phyloP scores from a whole-genome alignment of 1,284 basidiomycete species.

The Marasmius sp. region DNA sequence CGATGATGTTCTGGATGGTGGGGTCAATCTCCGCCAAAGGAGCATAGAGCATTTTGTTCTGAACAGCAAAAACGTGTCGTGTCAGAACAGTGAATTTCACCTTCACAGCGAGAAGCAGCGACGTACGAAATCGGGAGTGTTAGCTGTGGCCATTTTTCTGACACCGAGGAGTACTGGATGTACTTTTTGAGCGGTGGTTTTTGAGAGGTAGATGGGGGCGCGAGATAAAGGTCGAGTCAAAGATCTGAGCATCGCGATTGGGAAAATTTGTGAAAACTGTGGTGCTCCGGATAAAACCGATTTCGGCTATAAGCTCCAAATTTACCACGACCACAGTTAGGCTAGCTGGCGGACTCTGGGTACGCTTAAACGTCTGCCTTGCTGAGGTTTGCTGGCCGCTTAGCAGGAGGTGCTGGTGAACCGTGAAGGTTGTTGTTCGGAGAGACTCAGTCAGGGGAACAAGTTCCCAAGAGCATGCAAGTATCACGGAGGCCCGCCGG shows the following conservation, averaged over 20 bases:
- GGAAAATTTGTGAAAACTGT: constrained; percentile 8
- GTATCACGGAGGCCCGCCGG: neutral
- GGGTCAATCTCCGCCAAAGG: constrained; percentile 91
- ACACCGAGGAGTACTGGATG: constrained; percentile 22
- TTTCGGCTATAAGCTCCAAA: neutral
- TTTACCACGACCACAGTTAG: neutral
- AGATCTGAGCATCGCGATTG: constrained; percentile 13
- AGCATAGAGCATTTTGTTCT: constrained; percentile 93
- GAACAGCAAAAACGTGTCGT: constrained; percentile 9
- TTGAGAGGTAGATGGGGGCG: constrained; percentile 8
- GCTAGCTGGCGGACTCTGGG: neutral
- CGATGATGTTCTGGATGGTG: constrained; percentile 95
- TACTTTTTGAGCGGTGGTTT: constrained; percentile 13
- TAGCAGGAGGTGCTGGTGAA: neutral
- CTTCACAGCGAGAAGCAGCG: neutral
- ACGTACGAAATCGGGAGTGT: constrained; percentile 63
- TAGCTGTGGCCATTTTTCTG: constrained; percentile 59
- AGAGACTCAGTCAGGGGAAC: neutral
- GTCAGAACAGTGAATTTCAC: neutral
- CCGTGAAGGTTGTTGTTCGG: neutral
- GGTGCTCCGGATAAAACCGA: constrained; percentile 11
- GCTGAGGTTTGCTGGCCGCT: neutral
- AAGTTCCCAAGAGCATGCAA: neutral
- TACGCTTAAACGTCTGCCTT: neutral
- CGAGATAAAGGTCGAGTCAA: constrained; percentile 15